Conservation (phyloP, 805 yeast species). For the Torulaspora maleeae region DNA sequence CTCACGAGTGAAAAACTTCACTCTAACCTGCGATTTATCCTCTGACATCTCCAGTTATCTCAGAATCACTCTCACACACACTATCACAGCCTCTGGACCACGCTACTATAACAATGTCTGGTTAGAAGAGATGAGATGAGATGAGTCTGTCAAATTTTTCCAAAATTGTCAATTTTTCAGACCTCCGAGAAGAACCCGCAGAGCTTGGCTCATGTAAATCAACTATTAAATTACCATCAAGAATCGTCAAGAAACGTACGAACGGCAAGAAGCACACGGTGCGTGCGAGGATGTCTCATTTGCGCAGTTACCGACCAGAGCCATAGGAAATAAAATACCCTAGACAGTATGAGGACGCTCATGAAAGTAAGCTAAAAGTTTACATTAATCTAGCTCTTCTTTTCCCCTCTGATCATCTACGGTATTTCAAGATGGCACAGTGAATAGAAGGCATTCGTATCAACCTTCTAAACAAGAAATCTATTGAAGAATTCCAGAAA, state of each 20-base stretch:
- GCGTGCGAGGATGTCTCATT: slow-evolving; percentile 19
- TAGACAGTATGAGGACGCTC: slow-evolving; percentile 40
- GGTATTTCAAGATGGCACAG: slow-evolving; percentile 34
- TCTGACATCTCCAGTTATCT: slow-evolving; percentile 15
- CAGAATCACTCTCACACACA: not conserved
- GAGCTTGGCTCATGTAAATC: not conserved
- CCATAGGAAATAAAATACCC: slow-evolving; percentile 21
- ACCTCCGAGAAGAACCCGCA: slow-evolving; percentile 2
- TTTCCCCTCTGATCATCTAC: slow-evolving; percentile 40
- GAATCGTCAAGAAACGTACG: too few species aligned
- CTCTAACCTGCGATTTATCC: slow-evolving; percentile 65
- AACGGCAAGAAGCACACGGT: too few species aligned
- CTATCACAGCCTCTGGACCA: not conserved
- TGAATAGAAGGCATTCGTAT: slow-evolving; percentile 40
- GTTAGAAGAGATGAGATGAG: slow-evolving; percentile 23
- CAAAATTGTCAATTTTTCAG: slow-evolving; percentile 1
- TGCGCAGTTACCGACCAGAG: slow-evolving; percentile 37
- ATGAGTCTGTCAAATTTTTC: slow-evolving; percentile 9
- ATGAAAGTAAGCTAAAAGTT: slow-evolving; percentile 13
- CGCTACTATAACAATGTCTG: slow-evolving; percentile 3
- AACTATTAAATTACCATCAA: not conserved
- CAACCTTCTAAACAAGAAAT: slow-evolving; percentile 16
- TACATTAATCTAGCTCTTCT: slow-evolving; percentile 34
- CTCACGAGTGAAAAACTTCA: slow-evolving; percentile 82
- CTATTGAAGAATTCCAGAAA: not conserved